Evolutionary conservation across 306 rosid genomes (phyloP).

Genomic region (Datisca glomerata): DNA sequence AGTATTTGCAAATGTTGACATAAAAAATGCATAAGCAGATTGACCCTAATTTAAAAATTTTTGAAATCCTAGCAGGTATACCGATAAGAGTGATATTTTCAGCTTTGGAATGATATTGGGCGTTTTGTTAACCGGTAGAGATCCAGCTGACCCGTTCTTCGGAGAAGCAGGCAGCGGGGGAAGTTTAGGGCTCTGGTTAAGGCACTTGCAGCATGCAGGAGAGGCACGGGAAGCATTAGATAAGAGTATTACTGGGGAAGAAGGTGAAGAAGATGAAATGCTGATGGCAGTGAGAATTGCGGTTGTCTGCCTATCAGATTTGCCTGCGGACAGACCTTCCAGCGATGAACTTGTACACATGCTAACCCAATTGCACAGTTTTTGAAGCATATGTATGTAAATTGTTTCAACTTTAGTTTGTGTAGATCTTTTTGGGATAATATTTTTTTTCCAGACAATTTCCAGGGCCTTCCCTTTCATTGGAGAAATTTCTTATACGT

Average conservation of each 20-base stretch:
- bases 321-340: conserved; percentile 86
- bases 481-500: too few relatives aligned
- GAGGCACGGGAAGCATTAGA: conserved; percentile 74
- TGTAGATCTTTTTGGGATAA: background rate
- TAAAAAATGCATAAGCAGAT: too few relatives aligned
- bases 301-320: conserved; percentile 79
- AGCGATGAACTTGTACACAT: conserved; percentile 98
- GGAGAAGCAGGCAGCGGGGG: conserved; percentile 74
- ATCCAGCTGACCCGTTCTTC: conserved; percentile 69
- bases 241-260: conserved; percentile 67
- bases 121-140: conserved; percentile 66
- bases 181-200: conserved; percentile 74
- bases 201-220: conserved; percentile 78
- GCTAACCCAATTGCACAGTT: conserved; percentile 97
- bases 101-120: conserved; percentile 88
- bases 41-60: too few relatives aligned
- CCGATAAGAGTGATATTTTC: conserved; percentile 87
- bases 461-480: too few relatives aligned
- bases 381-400: conserved; percentile 23
- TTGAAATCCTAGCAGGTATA: conserved; percentile 50
- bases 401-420: too few relatives aligned
- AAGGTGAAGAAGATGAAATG: conserved; percentile 97
- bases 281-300: conserved; percentile 91
- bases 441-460: background rate
- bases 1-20: too few relatives aligned